Conservation (phyloP, 2,329 filamentous ascomycete genomes). For the Cercospora beticola region DNA sequence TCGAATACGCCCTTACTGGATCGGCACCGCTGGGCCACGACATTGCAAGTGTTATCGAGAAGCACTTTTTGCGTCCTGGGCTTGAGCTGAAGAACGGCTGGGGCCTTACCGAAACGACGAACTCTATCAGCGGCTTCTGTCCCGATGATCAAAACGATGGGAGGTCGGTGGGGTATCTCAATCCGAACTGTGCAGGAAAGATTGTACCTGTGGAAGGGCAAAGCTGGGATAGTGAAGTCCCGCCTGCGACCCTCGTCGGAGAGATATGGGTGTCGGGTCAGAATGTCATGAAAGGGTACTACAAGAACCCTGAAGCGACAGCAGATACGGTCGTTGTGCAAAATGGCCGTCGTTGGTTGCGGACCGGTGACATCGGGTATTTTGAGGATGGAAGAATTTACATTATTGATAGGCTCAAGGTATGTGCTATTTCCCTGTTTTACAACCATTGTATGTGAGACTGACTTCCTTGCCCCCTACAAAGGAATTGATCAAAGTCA, state of each 20-base stretch:
- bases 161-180: not conserved
- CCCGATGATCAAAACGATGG: not conserved
- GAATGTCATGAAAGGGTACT: not conserved
- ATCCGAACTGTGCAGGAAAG: not conserved
- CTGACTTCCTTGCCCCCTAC: not conserved
- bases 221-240: not conserved
- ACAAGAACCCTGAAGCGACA: not conserved
- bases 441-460: not conserved
- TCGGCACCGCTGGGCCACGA: not conserved
- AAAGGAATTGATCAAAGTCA: slow-evolving; percentile 29
- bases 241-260: not conserved
- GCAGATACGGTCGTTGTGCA: not conserved
- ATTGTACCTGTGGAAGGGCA: not conserved
- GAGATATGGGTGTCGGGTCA: not conserved
- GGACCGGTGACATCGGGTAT: not conserved
- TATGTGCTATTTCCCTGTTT: not conserved
- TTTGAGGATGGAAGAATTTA: not conserved
- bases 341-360: not conserved
- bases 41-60: not conserved
- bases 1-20: not conserved
- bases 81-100: not conserved
- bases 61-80: not conserved
- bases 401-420: not conserved
- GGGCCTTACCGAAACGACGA: not conserved
- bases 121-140: not conserved